Conservation (phyloP, 2,329 filamentous ascomycete species). For the Scytalidium lignicola region DNA sequence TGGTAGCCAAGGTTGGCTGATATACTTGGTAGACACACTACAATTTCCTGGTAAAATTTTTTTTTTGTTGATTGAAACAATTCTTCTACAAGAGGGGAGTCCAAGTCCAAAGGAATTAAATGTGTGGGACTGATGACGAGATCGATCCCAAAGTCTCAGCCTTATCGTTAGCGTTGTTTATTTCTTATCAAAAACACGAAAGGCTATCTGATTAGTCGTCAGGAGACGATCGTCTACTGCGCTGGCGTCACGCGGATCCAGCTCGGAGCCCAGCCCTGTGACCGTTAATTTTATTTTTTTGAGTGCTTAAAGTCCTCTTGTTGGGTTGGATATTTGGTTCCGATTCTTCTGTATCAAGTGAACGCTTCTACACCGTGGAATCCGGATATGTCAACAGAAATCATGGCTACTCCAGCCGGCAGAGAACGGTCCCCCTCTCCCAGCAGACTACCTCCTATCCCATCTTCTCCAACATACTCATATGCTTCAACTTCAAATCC, state of each 20-base stretch:
- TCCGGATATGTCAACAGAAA: slow-evolving; percentile 8
- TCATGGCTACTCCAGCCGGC: slow-evolving; percentile 10
- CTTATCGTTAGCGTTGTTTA: not conserved
- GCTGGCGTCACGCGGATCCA: not conserved
- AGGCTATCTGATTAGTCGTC: not conserved
- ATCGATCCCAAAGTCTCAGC: not conserved
- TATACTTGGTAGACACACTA: no score
- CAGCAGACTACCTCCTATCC: slow-evolving; percentile 55
- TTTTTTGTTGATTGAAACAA: no score
- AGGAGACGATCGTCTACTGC: not conserved
- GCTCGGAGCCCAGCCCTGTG: not conserved
- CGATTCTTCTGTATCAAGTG: not conserved
- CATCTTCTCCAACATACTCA: slow-evolving; percentile 58
- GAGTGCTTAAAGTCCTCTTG: not conserved
- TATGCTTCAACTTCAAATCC: slow-evolving; percentile 59
- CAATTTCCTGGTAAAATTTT: no score
- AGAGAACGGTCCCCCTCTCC: slow-evolving; percentile 44
- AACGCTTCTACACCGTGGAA: not conserved
- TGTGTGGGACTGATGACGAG: no score
- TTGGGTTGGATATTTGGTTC: not conserved
- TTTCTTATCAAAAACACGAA: not conserved
- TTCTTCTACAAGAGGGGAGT: no score
- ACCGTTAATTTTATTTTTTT: not conserved
- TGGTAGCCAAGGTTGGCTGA: no score
- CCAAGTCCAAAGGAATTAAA: no score